phyloP scores from a whole-genome alignment of 345 rosid genomes.

The Lagerstroemia speciosa region DNA sequence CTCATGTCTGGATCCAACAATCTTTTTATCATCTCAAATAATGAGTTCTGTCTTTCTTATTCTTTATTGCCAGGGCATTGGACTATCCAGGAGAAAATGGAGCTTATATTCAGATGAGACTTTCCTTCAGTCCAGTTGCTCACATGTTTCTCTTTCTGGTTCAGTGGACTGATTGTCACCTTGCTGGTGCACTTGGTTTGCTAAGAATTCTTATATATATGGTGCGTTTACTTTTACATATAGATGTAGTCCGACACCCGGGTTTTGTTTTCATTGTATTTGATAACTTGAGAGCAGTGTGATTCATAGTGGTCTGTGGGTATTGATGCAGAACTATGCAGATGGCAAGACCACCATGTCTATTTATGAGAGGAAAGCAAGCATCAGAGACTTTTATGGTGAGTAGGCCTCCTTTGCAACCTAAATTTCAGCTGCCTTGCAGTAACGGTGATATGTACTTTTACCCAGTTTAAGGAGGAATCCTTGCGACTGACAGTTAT shows the following conservation, averaged over 20 bases:
- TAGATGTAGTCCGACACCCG: not conserved
- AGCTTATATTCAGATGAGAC: constrained; percentile 84
- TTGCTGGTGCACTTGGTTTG: constrained; percentile 86
- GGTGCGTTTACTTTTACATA: constrained; percentile 25
- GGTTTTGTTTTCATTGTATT: not conserved
- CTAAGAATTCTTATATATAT: constrained; percentile 75
- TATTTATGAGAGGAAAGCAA: constrained; percentile 76
- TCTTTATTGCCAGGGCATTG: constrained; percentile 50
- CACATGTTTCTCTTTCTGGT: constrained; percentile 81
- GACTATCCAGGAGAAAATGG: constrained; percentile 72
- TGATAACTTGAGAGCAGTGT: not conserved
- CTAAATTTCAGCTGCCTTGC: not conserved
- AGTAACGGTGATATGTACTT: not conserved
- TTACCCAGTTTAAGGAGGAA: not conserved
- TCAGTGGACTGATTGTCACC: constrained; percentile 90
- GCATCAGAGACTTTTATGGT: constrained; percentile 80
- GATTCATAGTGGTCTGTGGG: constrained; percentile 8
- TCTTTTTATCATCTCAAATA: not conserved
- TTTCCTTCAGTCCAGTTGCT: constrained; percentile 86
- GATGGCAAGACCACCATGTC: constrained; percentile 89
- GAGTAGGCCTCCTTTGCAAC: constrained; percentile 8
- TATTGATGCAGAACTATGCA: constrained; percentile 51
- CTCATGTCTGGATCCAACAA: not conserved
- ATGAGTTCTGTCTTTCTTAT: not conserved
- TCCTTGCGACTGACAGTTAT: not conserved